Evolutionary conservation across 2,329 filamentous ascomycete genomes (phyloP).

Genomic region (Trichoderma oligosporum): DNA sequence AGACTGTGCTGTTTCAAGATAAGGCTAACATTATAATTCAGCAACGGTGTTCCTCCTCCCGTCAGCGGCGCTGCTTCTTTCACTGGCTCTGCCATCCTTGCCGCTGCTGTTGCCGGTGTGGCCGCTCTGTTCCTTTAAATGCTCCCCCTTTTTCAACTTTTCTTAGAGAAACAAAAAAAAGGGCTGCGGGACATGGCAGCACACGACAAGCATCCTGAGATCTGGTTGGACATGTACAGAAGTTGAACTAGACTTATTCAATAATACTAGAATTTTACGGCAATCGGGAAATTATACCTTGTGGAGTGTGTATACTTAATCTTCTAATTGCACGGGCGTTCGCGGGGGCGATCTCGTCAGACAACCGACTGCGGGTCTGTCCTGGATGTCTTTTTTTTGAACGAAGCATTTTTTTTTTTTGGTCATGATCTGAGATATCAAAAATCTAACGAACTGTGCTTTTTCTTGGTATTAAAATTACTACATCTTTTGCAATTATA

Average conservation of each 20-base stretch:
- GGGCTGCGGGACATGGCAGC: constrained; percentile 41
- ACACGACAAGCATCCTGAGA: constrained; percentile 34
- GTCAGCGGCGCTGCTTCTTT: constrained; percentile 52
- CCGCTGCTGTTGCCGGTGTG: constrained; percentile 52
- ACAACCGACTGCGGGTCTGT: constrained; percentile 20
- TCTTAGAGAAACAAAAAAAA: constrained; percentile 36
- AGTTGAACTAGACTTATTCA: constrained; percentile 37
- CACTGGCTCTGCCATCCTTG: constrained; percentile 51
- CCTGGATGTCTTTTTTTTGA: constrained; percentile 25
- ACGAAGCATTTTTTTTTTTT: constrained; percentile 21
- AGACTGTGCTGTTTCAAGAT: too few species aligned
- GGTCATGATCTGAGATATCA: constrained; percentile 19
- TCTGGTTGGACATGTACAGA: constrained; percentile 37
- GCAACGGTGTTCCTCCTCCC: constrained; percentile 31
- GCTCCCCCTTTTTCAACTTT: constrained; percentile 34
- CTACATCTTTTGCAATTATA: background rate
- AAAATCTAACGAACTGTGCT: constrained; percentile 16
- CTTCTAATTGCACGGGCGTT: constrained; percentile 43
- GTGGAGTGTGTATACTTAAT: constrained; percentile 42
- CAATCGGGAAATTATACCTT: constrained; percentile 20
- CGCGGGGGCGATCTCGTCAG: constrained; percentile 21
- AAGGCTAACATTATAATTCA: background rate
- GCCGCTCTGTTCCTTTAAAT: constrained; percentile 54
- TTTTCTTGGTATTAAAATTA: constrained; percentile 13
- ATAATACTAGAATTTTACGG: constrained; percentile 32